Conservation (phyloP, 331 rosid genomes). For the Spiraea crenata region DNA sequence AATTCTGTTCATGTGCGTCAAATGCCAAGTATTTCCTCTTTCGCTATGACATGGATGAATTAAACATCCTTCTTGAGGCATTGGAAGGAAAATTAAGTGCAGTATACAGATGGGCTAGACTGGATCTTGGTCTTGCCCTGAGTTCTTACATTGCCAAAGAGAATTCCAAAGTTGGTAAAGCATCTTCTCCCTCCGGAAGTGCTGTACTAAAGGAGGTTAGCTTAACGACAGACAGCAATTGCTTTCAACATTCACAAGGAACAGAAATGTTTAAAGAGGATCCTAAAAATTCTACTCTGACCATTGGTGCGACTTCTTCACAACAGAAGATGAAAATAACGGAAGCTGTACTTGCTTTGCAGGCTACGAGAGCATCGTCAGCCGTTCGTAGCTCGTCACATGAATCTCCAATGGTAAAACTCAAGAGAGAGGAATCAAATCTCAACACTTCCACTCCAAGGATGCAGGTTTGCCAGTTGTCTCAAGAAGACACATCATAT, state of each 20-base stretch:
- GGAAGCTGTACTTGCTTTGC: constrained; percentile 35
- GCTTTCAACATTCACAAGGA: constrained; percentile 35
- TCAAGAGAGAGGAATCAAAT: constrained; percentile 44
- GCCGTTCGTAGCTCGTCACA: constrained; percentile 20
- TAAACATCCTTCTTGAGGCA: constrained; percentile 85
- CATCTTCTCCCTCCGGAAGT: constrained; percentile 26
- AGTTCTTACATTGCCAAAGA: constrained; percentile 56
- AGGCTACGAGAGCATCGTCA: constrained; percentile 21
- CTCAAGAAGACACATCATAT: constrained; percentile 51
- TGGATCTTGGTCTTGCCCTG: constrained; percentile 83
- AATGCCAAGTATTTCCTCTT: constrained; percentile 78
- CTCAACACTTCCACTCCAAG: constrained; percentile 31
- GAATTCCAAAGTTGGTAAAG: constrained; percentile 19
- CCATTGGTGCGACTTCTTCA: constrained; percentile 29
- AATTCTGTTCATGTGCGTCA: constrained; percentile 81
- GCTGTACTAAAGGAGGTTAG: constrained; percentile 35
- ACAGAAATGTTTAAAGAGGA: constrained; percentile 40
- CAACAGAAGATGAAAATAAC: constrained; percentile 32
- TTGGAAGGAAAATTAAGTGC: constrained; percentile 98
- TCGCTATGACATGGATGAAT: constrained; percentile 79
- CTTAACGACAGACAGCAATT: constrained; percentile 28
- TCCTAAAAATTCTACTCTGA: constrained; percentile 30
- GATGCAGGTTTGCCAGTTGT: constrained; percentile 43
- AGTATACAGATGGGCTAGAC: constrained; percentile 92
- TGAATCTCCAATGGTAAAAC: constrained; percentile 27